A percentile compares a stretch with the other conserved stretches of the same genome.
These are phyloP conservation scores for Agrocybe praecox DNA, from an alignment of 768 basidiomycete species.

Conservation along the genomic window DNA sequence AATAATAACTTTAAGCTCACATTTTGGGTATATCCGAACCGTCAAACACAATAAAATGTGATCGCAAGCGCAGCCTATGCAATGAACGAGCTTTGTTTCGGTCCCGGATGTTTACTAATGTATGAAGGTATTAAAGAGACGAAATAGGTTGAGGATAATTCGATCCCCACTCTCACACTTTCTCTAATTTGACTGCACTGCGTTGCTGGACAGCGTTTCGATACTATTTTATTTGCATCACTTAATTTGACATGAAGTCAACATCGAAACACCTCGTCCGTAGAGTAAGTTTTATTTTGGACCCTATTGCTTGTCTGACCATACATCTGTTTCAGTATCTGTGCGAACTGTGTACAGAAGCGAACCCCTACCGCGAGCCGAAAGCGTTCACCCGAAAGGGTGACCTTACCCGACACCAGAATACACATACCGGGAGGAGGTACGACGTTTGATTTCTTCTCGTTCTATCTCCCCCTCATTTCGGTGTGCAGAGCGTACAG, in stretches of 20 bases:
- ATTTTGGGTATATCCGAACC: slow-evolving; percentile 13
- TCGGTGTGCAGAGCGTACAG: slow-evolving; percentile 43
- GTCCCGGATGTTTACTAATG: slow-evolving; percentile 14
- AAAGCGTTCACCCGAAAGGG: slow-evolving; percentile 58
- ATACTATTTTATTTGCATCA: slow-evolving; percentile 13
- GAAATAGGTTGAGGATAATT: slow-evolving; percentile 5
- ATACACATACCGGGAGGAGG: slow-evolving; percentile 44
- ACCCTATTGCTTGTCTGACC: background rate
- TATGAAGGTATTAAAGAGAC: slow-evolving; percentile 20
- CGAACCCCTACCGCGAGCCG: slow-evolving; percentile 41
- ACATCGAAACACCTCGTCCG: background rate
- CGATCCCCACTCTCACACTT: slow-evolving; percentile 15
- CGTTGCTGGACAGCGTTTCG: slow-evolving; percentile 51
- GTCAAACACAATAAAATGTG: slow-evolving; percentile 20
- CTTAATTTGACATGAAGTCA: slow-evolving; percentile 1
- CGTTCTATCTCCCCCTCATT: background rate
- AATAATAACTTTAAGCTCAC: slow-evolving; percentile 13
- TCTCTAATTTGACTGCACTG: slow-evolving; percentile 21
- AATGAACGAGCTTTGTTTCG: slow-evolving; percentile 22
- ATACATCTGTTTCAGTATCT: slow-evolving; percentile 9
- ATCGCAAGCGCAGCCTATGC: slow-evolving; percentile 19
- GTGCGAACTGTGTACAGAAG: background rate
- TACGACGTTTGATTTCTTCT: slow-evolving; percentile 1
- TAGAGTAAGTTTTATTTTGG: background rate
- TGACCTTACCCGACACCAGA: slow-evolving; percentile 61